phyloP scores from a whole-genome alignment of 1,284 basidiomycete species.

The Leccinum fallax region DNA sequence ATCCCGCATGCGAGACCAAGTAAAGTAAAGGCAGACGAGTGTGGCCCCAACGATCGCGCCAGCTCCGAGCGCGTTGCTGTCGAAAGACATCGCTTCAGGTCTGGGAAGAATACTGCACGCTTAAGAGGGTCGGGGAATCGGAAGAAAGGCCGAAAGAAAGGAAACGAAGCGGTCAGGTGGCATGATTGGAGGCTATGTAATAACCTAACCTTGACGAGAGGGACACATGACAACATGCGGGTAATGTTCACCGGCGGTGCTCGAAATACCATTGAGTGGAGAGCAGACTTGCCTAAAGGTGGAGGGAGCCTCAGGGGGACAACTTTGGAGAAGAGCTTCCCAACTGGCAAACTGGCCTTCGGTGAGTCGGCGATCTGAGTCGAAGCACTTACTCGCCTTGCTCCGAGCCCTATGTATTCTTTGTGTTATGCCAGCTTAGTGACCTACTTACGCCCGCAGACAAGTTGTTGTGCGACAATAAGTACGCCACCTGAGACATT shows the following conservation, averaged over 20 bases:
- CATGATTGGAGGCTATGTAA: not conserved
- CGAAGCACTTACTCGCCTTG: no score
- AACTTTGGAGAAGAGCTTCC: not conserved
- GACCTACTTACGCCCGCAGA: not conserved
- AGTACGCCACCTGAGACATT: not conserved
- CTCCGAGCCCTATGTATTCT: no score
- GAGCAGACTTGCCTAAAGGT: not conserved
- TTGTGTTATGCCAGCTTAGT: no score
- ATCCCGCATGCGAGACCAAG: not conserved
- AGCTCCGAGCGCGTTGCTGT: not conserved
- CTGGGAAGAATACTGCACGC: not conserved
- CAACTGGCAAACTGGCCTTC: no score
- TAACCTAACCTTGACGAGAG: not conserved
- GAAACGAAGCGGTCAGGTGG: not conserved
- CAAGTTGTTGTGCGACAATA: not conserved
- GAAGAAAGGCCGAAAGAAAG: not conserved
- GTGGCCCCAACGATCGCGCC: not conserved
- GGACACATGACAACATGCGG: not conserved
- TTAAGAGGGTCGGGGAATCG: not conserved
- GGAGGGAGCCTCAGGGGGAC: not conserved
- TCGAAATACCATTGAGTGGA: not conserved
- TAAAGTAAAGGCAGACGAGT: constrained; percentile 1
- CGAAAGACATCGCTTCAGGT: not conserved
- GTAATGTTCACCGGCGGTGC: not conserved
- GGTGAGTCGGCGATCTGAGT: no score